A percentile compares a stretch with the other conserved stretches of the same genome.
Conservation (phyloP, 345 rosid genomes). For the Syzygium grande region DNA sequence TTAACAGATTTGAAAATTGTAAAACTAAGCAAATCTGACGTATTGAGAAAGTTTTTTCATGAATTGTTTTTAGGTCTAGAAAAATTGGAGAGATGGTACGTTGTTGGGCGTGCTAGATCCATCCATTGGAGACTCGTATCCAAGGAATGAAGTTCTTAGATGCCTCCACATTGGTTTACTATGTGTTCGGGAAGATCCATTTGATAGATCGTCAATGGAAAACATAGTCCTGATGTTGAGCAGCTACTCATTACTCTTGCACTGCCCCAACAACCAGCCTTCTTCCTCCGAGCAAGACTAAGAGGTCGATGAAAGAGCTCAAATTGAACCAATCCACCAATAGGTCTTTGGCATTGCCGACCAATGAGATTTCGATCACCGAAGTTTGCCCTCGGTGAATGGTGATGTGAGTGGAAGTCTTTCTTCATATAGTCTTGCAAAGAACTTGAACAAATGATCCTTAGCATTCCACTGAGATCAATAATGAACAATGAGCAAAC, state of each 20-base stretch:
- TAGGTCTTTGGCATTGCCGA: neutral
- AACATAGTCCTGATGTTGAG: neutral
- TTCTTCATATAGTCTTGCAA: neutral
- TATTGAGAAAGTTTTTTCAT: too few relatives aligned
- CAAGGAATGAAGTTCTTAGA: neutral
- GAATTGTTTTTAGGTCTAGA: too few relatives aligned
- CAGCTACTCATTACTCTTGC: neutral
- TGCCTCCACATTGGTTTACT: conserved; percentile 7
- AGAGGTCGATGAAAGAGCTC: too few relatives aligned
- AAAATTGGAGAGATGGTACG: too few relatives aligned
- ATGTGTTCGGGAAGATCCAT: neutral
- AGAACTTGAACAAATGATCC: too few relatives aligned
- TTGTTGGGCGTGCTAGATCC: too few relatives aligned
- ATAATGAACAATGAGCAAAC: too few relatives aligned
- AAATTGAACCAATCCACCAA: neutral
- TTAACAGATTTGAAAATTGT: conserved; percentile 6
- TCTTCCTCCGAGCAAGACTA: neutral
- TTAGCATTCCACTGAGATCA: too few relatives aligned
- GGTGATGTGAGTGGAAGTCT: neutral
- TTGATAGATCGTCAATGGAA: neutral
- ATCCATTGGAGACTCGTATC: too few relatives aligned
- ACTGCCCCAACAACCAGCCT: neutral
- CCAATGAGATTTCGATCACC: neutral
- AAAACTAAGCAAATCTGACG: too few relatives aligned
- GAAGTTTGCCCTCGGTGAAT: neutral